Base-by-base conservation (phyloP, 306 rosid genomes). In the Canavalia gladiata region DNA sequence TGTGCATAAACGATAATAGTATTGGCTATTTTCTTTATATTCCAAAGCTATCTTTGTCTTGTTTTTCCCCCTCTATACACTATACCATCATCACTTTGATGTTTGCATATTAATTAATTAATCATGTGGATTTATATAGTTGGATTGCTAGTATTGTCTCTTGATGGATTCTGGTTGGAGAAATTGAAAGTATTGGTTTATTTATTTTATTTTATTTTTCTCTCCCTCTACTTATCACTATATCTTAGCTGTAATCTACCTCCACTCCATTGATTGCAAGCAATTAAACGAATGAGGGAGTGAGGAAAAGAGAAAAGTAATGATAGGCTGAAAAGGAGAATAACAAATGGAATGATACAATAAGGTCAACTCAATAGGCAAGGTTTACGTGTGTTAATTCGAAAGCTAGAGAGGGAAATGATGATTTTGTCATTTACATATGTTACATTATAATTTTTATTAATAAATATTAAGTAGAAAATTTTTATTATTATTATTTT, bases 231-330 rank as follows among this genome's bases (percentile, higher is more conserved):
- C 25, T n/a, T 70, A 18, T 37, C 42, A 35, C 34, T 72, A 18
- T 18, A 18, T 18, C 68, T 66, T 64, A 29, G 85, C 60, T 62
- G 28, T 62, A 46, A 46, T 18, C 11, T 58, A 10, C 35, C 51
- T 41, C 37, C 5, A 42, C 52, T 66, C 7, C 13, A 18, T 66
- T n/a, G 73, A 68, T 68, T 8, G 37, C 31, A 39, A 63, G n/a
- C 4, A 25, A 60, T 31, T 59, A 9, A 59, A 30, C 9, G 28
- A 62, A 62, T 8, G 30, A 12, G 68, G 5, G 18, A 62, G 45
- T 9, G 29, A 28, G 4, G 25, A 62, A 62, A 63, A 60, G 68
- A 11, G 68, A 60, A 60, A 18, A 11, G 10, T 4, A 29, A 43
- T 6, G 41, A 47, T 46, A 9, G 45, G 25, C 12, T 9, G 31